A percentile compares a stretch with the other conserved stretches of the same genome.
Evolutionary conservation across 805 yeast species (phyloP).

Genomic region (Schizosaccharomyces pombe): ASM294v3 CU329670.1:4688501-4689000

Average conservation of each 20-base stretch:
- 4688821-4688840: constrained; percentile 1
- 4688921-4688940: no score
- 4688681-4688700: constrained; percentile 87
- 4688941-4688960: no score
- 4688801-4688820: background rate
- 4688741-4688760: background rate
- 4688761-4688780: background rate
- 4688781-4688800: background rate
- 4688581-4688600: constrained; percentile 86
- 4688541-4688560: constrained; percentile 41
- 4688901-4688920: no score
- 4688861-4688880: no score
- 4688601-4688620: constrained; percentile 71
- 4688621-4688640: constrained; percentile 76
- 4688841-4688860: no score
- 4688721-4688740: constrained; percentile 20
- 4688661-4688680: constrained; percentile 88
- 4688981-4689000: no score
- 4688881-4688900: no score
- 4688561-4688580: constrained; percentile 32
- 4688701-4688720: constrained; percentile 82
- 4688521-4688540: background rate
- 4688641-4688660: constrained; percentile 91
- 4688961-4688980: no score
- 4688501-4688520: background rate